These are phyloP conservation scores for Bruguiera hainesii DNA, from an alignment of 441 rosid genomes.

Conservation along the genomic window DNA sequence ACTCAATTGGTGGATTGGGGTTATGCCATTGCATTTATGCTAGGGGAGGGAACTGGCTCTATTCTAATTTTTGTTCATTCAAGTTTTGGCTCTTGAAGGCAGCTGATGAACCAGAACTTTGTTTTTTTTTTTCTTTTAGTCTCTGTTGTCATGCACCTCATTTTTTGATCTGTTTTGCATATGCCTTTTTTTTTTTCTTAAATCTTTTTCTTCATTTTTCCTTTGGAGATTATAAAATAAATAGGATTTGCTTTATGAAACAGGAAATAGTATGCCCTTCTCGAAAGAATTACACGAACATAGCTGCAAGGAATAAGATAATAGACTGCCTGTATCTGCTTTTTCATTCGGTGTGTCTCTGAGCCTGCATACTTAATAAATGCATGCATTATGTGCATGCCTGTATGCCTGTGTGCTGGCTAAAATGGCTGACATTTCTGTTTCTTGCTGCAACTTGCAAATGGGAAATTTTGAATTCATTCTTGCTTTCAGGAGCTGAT, in stretches of 20 bases:
- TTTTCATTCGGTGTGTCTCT: no score
- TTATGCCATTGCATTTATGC: slow-evolving; percentile 5
- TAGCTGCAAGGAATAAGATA: not conserved
- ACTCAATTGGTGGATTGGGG: not conserved
- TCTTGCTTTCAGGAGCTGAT: no score
- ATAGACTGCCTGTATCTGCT: no score
- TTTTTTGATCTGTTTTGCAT: not conserved
- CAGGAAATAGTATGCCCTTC: not conserved
- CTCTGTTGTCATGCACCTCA: not conserved
- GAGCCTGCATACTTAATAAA: no score
- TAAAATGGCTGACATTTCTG: no score
- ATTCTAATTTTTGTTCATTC: no score
- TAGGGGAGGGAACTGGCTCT: no score
- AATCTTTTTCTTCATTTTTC: no score
- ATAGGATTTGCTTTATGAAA: not conserved
- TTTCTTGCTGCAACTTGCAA: no score
- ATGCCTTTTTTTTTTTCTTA: not conserved
- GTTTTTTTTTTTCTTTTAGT: no score
- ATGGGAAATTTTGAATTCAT: no score
- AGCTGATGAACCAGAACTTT: not conserved
- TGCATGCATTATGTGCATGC: no score
- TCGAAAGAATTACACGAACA: not conserved
- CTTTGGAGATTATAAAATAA: not conserved
- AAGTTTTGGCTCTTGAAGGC: not conserved
- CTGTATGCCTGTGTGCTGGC: not conserved